Evolutionary conservation across 805 yeast species (phyloP), one percentile per base, ranked within the genome.

Genomic region (Ogataea thermomethanolica): DNA sequence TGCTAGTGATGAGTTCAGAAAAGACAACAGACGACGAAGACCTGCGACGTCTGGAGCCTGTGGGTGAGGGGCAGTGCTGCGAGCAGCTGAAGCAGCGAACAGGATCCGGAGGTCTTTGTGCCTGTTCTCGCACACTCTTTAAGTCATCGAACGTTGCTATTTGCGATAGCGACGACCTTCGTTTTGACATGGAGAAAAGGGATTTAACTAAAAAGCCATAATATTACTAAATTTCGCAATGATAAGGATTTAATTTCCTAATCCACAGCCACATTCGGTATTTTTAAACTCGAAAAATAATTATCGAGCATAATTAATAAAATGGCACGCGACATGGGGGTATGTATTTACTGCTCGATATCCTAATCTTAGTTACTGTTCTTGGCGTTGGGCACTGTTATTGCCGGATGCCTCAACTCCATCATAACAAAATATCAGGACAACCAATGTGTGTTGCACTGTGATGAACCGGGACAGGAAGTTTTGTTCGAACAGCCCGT

Each of bases 361-460:
- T 21, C 4, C 35, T 33, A 34, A 32, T 33, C 9, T 13, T 21
- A 62, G 66, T 36, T 69, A 20, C 51, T 67, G 10, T 23, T 61
- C 2, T 38, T 65, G n/a, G 62, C 59, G 1, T 45, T 59, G 0
- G 85, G 87, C 4, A 78, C 86, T 29, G 65, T 85, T 25, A 60
- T 77, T 11, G 72, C 86, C 3, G 95, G 95, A 10, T 78, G 86
- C 39, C 59, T 79, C 49, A 85, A 85, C 66, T 82, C 93, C 8
- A 66, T 85, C 33, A 70, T 82, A 47, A 82, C 91, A 13, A 85
- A 85, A 58, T 78, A 62, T 54, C 93, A 85, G 56, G 93, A 85
- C 55, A 74, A 79, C 54, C 87, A 81, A 54, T 81, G 87, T 60
- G 83, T 84, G 4, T 65, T 56, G 11, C 57, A 76, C 54, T 81